Evolutionary conservation across 176 grass and related monocot species (phyloP), one percentile per base, ranked within the genome.

Genomic region (Dactylis glomerata): DNA sequence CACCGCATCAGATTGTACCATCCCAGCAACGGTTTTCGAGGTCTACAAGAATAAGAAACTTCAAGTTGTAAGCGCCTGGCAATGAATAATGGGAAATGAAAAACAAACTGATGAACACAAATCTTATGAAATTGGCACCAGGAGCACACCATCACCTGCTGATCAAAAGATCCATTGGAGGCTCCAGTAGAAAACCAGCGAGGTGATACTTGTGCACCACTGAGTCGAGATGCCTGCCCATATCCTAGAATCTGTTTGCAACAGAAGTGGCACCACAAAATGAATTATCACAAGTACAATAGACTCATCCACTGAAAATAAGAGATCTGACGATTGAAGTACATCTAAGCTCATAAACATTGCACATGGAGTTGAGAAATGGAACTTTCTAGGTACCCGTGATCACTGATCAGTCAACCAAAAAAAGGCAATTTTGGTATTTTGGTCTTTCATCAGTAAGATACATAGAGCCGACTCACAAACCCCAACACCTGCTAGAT

Each of bases 121-220:
- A 3, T 6, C 0, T 1, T 28, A 61, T 64, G n/a, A 15, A 42
- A 52, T 4, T 12, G 13, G 28, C 46, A 50, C 19, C 2, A 54
- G 19, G 37, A n/a, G 50, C 10, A 79, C 0, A 86, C 42, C 2
- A 37, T 50, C 28, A 55, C 31, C 74, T 86, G 83, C 57, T 80
- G 83, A 36, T 32, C 31, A 45, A 49, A 65, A 75, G 73, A 81
- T 88, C 65, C 79, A 68, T 67, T 59, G 40, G 83, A 81, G 46
- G 45, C 73, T 80, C 55, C 80, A 78, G 57, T 79, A 80, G 84
- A 92, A 88, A 92, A 92, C 82, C 73, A 83, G 67, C 79, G 83
- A 83, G 78, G 79, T 3, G 83, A 76, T 17, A 81, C 26, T 45
- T 83, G 83, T 61, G 83, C 12, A 15, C 86, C 74, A 83, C 23